A percentile compares a stretch with the other conserved stretches of the same genome.
Conservation (phyloP, 257 asterid genomes). For the Solanum commersonii region DNA sequence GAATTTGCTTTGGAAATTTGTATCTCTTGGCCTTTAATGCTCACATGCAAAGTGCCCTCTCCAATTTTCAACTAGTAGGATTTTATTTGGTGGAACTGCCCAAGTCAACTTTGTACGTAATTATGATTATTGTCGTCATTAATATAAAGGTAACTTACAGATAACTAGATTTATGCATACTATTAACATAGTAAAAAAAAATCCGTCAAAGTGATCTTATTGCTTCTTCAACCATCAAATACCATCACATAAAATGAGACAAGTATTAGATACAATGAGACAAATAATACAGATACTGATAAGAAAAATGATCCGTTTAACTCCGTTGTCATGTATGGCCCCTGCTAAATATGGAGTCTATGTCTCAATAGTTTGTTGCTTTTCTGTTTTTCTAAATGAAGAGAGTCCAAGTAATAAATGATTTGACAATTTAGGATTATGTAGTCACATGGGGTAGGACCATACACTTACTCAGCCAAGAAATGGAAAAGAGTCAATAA, state of each 20-base stretch:
- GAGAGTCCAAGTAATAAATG: not conserved
- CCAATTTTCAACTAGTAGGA: not conserved
- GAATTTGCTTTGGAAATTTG: slow-evolving; percentile 27
- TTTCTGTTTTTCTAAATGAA: not conserved
- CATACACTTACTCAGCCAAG: not conserved
- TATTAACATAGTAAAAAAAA: too few relatives aligned
- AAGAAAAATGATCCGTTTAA: not conserved
- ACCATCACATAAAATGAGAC: not conserved
- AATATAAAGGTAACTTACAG: not conserved
- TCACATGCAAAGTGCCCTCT: slow-evolving; percentile 29
- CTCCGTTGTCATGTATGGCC: not conserved
- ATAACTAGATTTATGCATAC: too few relatives aligned
- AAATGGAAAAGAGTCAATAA: not conserved
- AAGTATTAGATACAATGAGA: not conserved
- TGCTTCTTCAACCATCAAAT: not conserved
- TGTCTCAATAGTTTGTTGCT: not conserved
- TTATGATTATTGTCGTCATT: not conserved
- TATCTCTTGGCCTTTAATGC: slow-evolving; percentile 45
- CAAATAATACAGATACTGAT: not conserved
- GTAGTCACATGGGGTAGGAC: slow-evolving; percentile 36
- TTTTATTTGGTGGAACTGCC: not conserved
- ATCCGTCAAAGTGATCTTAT: too few relatives aligned
- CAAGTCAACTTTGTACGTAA: not conserved
- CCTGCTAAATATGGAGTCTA: not conserved
- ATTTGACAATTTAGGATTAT: not conserved